phyloP scores from a whole-genome alignment of 2,329 filamentous ascomycete genomes.

The Rhinocladiella similis region DNA sequence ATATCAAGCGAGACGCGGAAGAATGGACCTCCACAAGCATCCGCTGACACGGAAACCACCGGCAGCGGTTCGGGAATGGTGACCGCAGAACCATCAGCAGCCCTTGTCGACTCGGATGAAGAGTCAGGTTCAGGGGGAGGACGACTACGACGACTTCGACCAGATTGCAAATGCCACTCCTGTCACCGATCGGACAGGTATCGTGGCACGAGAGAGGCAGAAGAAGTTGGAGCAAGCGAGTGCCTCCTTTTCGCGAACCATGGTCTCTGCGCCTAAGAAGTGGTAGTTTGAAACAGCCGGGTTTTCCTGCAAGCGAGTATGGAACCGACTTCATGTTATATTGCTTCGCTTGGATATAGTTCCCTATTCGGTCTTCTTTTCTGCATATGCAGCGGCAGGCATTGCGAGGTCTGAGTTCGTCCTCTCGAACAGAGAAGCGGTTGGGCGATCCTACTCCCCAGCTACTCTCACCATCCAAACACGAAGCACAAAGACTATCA shows the following conservation, averaged over 20 bases:
- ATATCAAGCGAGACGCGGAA: constrained; percentile 18
- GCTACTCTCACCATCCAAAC: too few species aligned
- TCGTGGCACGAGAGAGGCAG: constrained; percentile 61
- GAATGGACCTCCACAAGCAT: constrained; percentile 58
- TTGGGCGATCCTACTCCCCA: too few species aligned
- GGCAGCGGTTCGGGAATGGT: too few species aligned
- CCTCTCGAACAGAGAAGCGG: too few species aligned
- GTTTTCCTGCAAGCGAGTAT: too few species aligned
- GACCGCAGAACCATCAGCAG: not conserved
- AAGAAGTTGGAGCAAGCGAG: constrained; percentile 50
- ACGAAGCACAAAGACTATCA: too few species aligned
- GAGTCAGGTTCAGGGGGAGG: constrained; percentile 70
- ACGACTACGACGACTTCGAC: constrained; percentile 73
- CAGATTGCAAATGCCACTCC: constrained; percentile 90
- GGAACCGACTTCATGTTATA: too few species aligned
- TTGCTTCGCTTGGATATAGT: too few species aligned
- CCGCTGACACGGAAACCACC: constrained; percentile 46
- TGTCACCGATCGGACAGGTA: constrained; percentile 81
- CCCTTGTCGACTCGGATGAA: constrained; percentile 61
- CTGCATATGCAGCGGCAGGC: too few species aligned
- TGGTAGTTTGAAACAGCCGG: constrained; percentile 33
- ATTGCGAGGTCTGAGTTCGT: too few species aligned
- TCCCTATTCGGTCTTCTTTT: too few species aligned
- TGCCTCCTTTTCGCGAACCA: constrained; percentile 51
- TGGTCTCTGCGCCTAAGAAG: constrained; percentile 50